Base-by-base conservation (phyloP, 345 rosid species). In the Carallia brachiata region DNA sequence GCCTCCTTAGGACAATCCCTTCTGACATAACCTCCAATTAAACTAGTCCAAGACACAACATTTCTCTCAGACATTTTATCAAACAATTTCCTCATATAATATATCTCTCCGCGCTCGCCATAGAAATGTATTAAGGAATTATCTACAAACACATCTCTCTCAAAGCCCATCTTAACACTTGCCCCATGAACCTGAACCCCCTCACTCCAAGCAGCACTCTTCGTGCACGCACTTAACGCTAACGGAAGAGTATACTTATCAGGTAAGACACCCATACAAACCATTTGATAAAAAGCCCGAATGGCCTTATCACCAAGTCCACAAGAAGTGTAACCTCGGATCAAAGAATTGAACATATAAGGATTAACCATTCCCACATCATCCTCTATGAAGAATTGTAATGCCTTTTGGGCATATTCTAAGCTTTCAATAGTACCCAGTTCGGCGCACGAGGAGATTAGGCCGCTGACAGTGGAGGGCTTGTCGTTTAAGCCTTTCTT, bases 21-120 rank as follows among this genome's bases (percentile, higher is more conserved):
- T 66, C 87, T 80, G 2, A 78, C 84, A 66, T 84, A 87, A 50
- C 88, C 89, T 28, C 87, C 84, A 79, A 89, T 89, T 79, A 89
- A 55, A 70, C 91, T 89, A 19, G 94, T 89, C 94, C 94, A 89
- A 0, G 91, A 83, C 63, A 89, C 91, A 3, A 85, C 89, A 69
- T 89, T 89, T 68, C 84, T 84, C 1, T 75, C 77, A 52, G 72
- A 53, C 89, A 89, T 89, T 87, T 84, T 18, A 62, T 85, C 94
- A 36, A 87, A 89, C 86, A 87, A 75, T 37, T 72, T 85, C 9
- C 84, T 73, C 64, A 81, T 90, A 57, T 68, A 23, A 8, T 52
- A 76, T 64, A 85, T 75, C 52, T 79, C 83, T 23, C 86, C 89
- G 40, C 88, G 75, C 77, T 85, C 89, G 2, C 79, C 79, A 6